Conservation (phyloP, 192 early-diverging fungal genomes). For the Coemansia biformis region DNA sequence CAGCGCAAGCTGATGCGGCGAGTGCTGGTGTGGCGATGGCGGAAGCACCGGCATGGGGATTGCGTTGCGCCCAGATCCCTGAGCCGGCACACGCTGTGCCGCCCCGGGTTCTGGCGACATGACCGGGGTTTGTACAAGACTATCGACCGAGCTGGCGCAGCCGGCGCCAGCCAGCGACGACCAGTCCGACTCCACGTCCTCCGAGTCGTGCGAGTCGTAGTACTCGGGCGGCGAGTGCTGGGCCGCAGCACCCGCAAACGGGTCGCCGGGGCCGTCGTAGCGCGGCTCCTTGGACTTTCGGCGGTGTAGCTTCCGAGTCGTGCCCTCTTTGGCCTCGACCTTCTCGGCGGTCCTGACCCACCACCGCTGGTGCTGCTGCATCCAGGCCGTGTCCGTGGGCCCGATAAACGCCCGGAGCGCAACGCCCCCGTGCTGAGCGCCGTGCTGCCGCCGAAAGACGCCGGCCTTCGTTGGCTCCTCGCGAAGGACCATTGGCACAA, state of each 20-base stretch:
- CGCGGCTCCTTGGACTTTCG: constrained; percentile 5
- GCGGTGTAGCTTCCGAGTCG: constrained; percentile 19
- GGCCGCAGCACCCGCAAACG: constrained; percentile 2
- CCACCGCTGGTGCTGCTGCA: constrained; percentile 48
- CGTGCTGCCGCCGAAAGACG: constrained; percentile 16
- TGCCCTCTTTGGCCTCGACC: constrained; percentile 13
- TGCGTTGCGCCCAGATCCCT: constrained; percentile 4
- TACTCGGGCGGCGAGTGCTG: not conserved
- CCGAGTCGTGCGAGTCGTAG: not conserved
- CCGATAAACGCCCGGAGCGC: constrained; percentile 40
- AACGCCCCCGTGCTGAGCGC: constrained; percentile 4
- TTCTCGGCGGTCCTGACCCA: constrained; percentile 33
- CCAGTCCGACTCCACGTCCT: constrained; percentile 21
- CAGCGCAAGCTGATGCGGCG: not conserved
- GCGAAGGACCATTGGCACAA: constrained; percentile 21
- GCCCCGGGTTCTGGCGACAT: not conserved
- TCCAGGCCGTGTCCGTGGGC: constrained; percentile 26
- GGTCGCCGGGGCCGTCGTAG: constrained; percentile 10
- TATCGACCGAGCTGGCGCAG: not conserved
- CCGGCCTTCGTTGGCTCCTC: constrained; percentile 22
- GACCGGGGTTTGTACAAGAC: not conserved
- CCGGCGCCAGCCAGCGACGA: constrained; percentile 7
- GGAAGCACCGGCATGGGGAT: constrained; percentile 12
- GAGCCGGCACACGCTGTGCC: not conserved
- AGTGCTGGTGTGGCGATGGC: constrained; percentile 2